phyloP scores from a whole-genome alignment of 1,139 yeast genomes.

The Candida tetrigidarum region DNA sequence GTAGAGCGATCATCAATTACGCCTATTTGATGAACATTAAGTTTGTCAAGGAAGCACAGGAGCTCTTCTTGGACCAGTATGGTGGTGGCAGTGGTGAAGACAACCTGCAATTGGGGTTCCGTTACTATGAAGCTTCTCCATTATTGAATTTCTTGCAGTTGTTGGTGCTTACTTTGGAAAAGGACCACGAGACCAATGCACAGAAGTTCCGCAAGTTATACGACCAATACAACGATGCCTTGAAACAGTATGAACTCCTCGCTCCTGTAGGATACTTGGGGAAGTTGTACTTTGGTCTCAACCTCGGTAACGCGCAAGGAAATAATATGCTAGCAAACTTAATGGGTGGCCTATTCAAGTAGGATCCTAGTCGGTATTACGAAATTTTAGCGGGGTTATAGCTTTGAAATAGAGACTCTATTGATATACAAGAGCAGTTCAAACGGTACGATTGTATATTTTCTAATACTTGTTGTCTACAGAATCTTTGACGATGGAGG shows the following conservation, averaged over 20 bases:
- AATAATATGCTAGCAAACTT: conserved; percentile 78
- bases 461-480: conserved; percentile 7
- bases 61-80: conserved; percentile 37
- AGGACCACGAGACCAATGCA: conserved; percentile 51
- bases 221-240: conserved; percentile 36
- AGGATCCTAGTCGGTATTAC: too few relatives aligned
- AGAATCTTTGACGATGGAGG: conserved; percentile 48
- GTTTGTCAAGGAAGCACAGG: conserved; percentile 52
- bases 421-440: not conserved
- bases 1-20: conserved; percentile 74
- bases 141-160: conserved; percentile 74
- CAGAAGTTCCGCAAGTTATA: conserved; percentile 57
- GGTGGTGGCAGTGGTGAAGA: conserved; percentile 17
- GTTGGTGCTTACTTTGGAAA: conserved; percentile 62
- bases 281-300: conserved; percentile 41
- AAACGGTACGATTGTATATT: not conserved
- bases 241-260: conserved; percentile 35
- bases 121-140: conserved; percentile 29
- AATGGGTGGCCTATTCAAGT: conserved; percentile 78
- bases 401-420: not conserved
- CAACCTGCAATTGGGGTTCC: conserved; percentile 18
- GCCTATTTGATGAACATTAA: conserved; percentile 65
- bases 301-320: conserved; percentile 57
- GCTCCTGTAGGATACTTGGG: conserved; percentile 55
- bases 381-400: not conserved